Percentiles rank a stretch among this genome's conserved stretches.
phyloP scores from a whole-genome alignment of 2,329 filamentous ascomycete genomes.

The Aspergillus candidus region DNA sequence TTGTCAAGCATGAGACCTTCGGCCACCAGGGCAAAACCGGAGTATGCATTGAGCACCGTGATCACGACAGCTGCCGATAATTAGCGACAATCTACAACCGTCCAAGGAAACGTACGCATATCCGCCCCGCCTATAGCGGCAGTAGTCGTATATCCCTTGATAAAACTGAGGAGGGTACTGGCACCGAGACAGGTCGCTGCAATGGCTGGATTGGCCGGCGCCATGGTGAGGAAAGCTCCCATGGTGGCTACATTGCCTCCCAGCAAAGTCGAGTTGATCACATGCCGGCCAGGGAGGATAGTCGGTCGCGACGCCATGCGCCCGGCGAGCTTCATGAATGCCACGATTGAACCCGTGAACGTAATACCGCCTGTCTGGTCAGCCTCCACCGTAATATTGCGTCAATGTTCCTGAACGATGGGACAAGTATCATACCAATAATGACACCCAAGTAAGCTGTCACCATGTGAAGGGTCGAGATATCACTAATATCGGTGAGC shows the following conservation, averaged over 20 bases:
- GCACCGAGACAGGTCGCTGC: slow-evolving; percentile 71
- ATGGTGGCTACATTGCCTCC: slow-evolving; percentile 74
- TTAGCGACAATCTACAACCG: slow-evolving; percentile 17
- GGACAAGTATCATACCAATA: slow-evolving; percentile 49
- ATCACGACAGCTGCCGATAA: slow-evolving; percentile 65
- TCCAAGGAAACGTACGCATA: slow-evolving; percentile 55
- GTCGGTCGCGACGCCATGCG: slow-evolving; percentile 73
- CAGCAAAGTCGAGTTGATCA: slow-evolving; percentile 68
- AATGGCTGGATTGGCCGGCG: slow-evolving; percentile 69
- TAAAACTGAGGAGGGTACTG: slow-evolving; percentile 71
- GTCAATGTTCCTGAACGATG: neutral
- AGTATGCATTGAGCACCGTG: slow-evolving; percentile 84
- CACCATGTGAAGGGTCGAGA: slow-evolving; percentile 74
- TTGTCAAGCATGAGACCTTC: slow-evolving; percentile 92
- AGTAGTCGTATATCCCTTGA: slow-evolving; percentile 83
- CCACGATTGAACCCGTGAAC: slow-evolving; percentile 85
- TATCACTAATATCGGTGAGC: slow-evolving; percentile 63
- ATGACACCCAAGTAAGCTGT: slow-evolving; percentile 81
- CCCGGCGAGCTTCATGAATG: slow-evolving; percentile 79
- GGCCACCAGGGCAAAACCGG: slow-evolving; percentile 81
- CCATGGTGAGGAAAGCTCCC: slow-evolving; percentile 76
- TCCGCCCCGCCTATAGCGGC: slow-evolving; percentile 87
- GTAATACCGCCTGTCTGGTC: slow-evolving; percentile 60
- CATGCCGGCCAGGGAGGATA: slow-evolving; percentile 65
- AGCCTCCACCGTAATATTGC: neutral